Base-by-base conservation (phyloP, 768 basidiomycete genomes). In the Lactifluus echinatus region DNA sequence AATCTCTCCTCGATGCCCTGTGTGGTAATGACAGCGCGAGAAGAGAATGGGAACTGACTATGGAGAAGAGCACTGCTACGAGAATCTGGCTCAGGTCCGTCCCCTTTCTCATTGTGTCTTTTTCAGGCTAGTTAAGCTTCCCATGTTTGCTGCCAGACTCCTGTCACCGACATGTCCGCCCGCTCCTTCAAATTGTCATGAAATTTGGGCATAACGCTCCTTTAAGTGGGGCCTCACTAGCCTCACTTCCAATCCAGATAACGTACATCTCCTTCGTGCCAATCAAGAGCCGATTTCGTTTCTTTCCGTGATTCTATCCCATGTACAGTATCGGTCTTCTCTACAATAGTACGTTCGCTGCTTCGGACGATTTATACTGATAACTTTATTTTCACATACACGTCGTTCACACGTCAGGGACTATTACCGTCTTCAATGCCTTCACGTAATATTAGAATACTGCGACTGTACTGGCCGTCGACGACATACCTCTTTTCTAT, bases 11-110 rank as follows among this genome's bases (percentile, higher is more conserved):
- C n/a, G 76, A 82, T 58, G 82, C 81, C 63, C 69, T 85, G 12
- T 65, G 69, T 3, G 77, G 78, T 0, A 61, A 64, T 36, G 60
- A 59, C 46, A 51, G 68, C 47, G 72, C 51, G 50, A 14, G 63
- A 70, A 64, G 62, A 60, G 63, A 67, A 39, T 79, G 77, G 83
- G 80, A 85, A 68, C 64, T 87, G 17, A 73, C 83, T 21, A 74
- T 81, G 56, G 84, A 86, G 63, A 83, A 79, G 67, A 78, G 82
- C 50, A 75, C 78, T 2, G 73, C 74, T 2, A 79, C 82, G 6
- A 77, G 76, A 63, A 64, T 86, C 26, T 87, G 84, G 84, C 72
- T 87, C 64, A 81, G 77, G 85, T 82, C 56, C 60, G 77, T 66
- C 34, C 43, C 36, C 28, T 45, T 23, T 7, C 1, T 8, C 4